Evolutionary conservation across 2,329 filamentous ascomycete genomes (phyloP), one percentile per base, ranked within the genome.

Genomic region (Magnaporthiopsis incrustans): DNA sequence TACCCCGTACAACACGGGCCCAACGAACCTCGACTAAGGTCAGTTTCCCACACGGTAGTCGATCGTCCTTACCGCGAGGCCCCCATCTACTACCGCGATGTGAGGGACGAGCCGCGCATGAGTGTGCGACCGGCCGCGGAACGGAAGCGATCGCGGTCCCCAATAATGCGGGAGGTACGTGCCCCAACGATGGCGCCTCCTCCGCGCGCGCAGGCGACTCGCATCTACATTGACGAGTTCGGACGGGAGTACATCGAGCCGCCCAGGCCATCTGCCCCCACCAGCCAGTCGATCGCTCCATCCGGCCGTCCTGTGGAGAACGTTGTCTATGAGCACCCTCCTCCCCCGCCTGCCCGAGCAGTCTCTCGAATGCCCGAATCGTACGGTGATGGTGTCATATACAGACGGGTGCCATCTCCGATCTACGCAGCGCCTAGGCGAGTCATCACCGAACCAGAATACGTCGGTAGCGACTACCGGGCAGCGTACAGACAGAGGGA

Each of bases 181-280:
- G 72, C 79, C 22, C 77, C 82, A 38, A 77, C 79, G n/a, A 81
- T 85, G 77, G 77, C 77, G 2, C 79, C 79, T 60, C 79, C 79
- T 69, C 32, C 65, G 8, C 74, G 79, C 61, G 80, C 84, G 8
- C 81, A 84, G 25, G 78, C 84, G 59, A 79, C 87, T 64, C 86
- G 88, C 66, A 89, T 97, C 67, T 82, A 96, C 44, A 81, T 96
- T 64, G 93, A 97, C 75, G 86, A 90, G 67, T 91, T 88, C 74
- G 92, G 92, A 57, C 90, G 91, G 73, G 87, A 91, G 72, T 97
- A 93, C 76, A 74, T 82, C 66, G 85, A 88, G 69, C 83, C 85
- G 32, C 70, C 76, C 12, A 79, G 78, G 60, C 69, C 74, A 30
- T 63, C 70, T 11, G 59, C 69, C 26, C 67, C 79, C 25, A 71